Evolutionary conservation across 495 filamentous ascomycete species (phyloP), one percentile per base, ranked within the genome.

Genomic region (Jackrogersella multiformis): DNA sequence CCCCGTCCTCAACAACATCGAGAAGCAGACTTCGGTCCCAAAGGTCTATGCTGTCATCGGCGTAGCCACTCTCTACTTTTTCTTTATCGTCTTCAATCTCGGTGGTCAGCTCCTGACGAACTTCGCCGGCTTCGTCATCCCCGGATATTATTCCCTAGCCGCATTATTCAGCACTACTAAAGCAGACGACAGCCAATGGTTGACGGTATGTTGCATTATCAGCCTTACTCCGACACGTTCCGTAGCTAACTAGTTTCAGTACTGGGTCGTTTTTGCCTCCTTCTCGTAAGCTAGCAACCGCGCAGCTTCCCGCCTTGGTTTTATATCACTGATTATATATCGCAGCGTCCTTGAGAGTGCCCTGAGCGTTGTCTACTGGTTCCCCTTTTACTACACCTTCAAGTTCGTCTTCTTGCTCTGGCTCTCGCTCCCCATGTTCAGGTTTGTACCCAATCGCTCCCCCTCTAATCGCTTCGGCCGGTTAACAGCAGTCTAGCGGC

Each of bases 311-410:
- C 38, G 5, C n/a, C 13, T 5, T 20, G 13, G 5, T n/a, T 20
- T 5, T 35, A 26, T 30, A 8, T 55, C 5, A 41, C 69, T 68
- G 70, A 69, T 16, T 0, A 34, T 26, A 62, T 68, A 36, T 75
- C 36, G 7, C 66, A 88, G 85, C 56, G 92, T 97, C 28, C 69
- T 97, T 78, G 95, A 99, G 88, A 96, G 92, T 74, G 87, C 90
- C 56, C 82, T 99, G 75, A 95, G 84, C 79, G 93, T 96, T 61
- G 91, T 96, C 42, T 99, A 99, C 86, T 99, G 95, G 95, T 94
- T 99, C 85, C 95, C 95, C 73, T 99, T 99, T 87, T 99, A 99
- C 88, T 99, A 92, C 82, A 95, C 94, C 81, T 98, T 98, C 90
- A 99, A 99, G 85, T 97, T 99, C 76, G 85, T 93, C 74, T 87